Base-by-base conservation (phyloP, 495 filamentous ascomycete species). In the Penicillium coprophilum region DNA sequence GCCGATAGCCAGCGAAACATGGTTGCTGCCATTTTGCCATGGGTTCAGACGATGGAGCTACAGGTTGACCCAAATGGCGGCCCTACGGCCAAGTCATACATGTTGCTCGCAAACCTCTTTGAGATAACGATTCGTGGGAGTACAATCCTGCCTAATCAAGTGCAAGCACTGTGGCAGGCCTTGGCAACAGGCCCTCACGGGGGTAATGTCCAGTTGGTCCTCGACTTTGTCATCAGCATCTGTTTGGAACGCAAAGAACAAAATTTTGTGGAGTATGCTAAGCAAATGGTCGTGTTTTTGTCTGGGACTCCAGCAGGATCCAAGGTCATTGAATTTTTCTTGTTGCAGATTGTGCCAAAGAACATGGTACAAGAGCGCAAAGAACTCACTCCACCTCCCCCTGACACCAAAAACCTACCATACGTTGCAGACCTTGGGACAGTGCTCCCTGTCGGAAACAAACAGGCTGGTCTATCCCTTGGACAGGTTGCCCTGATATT, bases 151-250 rank as follows among this genome's bases (percentile, higher is more conserved):
- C 93, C 97, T 61, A 96, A 96, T 55, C 95, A 98, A 72, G 93
- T 97, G 4, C 92, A 97, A 70, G 94, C 94, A 11, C 82, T 98
- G 32, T 98, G 94, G 94, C 91, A 96, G 75, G 94, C 94, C 4
- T 77, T 98, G 17, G 94, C 92, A 0, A 97, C 92, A 5, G 95
- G 93, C 2, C 92, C 91, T 0, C 87, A 96, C 73, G 87, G 84
- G 5, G 94, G 92, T n/a, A 98, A 98, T 66, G 94, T 97, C 27
- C 88, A 94, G 58, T 80, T 97, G 17, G 88, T 97, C 10, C 81
- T 98, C 5, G 90, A 98, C 66, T 98, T 97, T 65, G 92, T 97
- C 69, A 97, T 97, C 69, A 85, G 81, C 23, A 82, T 97, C 6
- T 97, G 94, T 60, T 71, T 97, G 31, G 95, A 98, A 57, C 85